Evolutionary conservation across 306 rosid genomes (phyloP).

Genomic region (Cucumis sativus): Cucumber_9930_V3 NC_026655.2:18556501-18557000

Average conservation of each 20-base stretch:
- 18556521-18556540: background rate
- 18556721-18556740: background rate
- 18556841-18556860: background rate
- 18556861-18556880: background rate
- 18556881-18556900: background rate
- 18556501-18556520: background rate
- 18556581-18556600: background rate
- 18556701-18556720: background rate
- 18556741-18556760: slow-evolving; percentile 50
- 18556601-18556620: background rate
- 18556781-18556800: slow-evolving; percentile 65
- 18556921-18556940: background rate
- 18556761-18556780: slow-evolving; percentile 75
- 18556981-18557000: background rate
- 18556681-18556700: background rate
- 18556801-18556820: slow-evolving; percentile 40
- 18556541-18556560: background rate
- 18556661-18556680: background rate
- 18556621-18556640: background rate
- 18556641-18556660: background rate
- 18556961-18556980: background rate
- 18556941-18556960: background rate
- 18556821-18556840: background rate
- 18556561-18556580: background rate
- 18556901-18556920: background rate